Conservation (phyloP, 306 rosid species). For the Casuarina equisetifolia region DNA sequence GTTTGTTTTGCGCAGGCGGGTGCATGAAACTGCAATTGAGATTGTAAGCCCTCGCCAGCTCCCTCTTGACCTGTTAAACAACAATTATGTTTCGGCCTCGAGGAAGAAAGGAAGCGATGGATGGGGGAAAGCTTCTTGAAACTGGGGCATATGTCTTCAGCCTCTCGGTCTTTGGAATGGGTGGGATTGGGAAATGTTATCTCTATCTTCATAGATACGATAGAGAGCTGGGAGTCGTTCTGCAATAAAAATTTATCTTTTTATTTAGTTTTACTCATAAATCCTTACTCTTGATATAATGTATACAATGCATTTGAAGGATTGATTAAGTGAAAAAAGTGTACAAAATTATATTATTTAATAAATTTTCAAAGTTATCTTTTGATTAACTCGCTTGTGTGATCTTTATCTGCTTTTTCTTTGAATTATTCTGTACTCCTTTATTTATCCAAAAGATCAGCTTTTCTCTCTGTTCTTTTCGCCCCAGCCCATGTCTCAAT, state of each 20-base stretch:
- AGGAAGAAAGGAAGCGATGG: constrained; percentile 3
- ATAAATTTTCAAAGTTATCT: no score
- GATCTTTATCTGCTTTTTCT: no score
- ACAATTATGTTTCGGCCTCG: neutral
- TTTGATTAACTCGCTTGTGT: no score
- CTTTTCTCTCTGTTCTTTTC: neutral
- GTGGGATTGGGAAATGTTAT: constrained; percentile 14
- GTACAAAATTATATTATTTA: no score
- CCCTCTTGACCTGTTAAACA: neutral
- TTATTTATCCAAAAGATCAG: neutral
- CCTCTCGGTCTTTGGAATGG: constrained; percentile 13
- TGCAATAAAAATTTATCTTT: neutral
- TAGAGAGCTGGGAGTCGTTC: constrained; percentile 34
- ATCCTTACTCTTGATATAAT: no score
- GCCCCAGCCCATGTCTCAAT: neutral
- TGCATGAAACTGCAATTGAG: neutral
- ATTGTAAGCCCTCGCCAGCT: neutral
- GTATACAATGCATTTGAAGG: no score
- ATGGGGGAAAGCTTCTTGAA: neutral
- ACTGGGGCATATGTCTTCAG: neutral
- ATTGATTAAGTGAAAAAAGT: no score
- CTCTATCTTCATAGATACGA: neutral
- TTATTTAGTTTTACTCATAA: neutral
- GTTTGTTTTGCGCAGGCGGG: neutral
- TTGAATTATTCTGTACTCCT: neutral